phyloP scores from a whole-genome alignment of 441 rosid genomes.

The Viola pubescens region DNA sequence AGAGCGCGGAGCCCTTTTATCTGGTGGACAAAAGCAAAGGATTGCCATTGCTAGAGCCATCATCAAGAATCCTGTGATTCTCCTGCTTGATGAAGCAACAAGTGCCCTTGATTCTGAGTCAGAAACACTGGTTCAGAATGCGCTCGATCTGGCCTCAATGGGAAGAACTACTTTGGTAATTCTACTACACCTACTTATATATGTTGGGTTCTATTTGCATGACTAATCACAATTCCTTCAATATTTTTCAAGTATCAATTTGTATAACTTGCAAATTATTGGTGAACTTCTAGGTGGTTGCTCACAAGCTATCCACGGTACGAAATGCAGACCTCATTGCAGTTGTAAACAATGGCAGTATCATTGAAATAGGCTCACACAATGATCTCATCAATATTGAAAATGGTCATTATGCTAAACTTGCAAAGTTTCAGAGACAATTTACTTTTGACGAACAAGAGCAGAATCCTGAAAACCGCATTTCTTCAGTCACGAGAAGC shows the following conservation, averaged over 20 bases:
- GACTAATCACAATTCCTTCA: background rate
- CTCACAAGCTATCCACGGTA: conserved; percentile 78
- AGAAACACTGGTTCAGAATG: conserved; percentile 64
- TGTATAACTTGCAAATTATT: background rate
- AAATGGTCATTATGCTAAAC: conserved; percentile 59
- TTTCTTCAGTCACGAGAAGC: conserved; percentile 43
- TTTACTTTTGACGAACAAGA: conserved; percentile 39
- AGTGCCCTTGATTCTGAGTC: conserved; percentile 89
- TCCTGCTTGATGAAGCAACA: conserved; percentile 85
- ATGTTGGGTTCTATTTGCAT: background rate
- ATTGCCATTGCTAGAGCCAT: conserved; percentile 84
- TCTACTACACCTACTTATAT: background rate
- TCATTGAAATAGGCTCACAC: conserved; percentile 70
- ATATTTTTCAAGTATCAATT: background rate
- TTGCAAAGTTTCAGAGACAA: conserved; percentile 54
- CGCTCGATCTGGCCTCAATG: conserved; percentile 76
- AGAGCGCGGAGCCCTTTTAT: conserved; percentile 69
- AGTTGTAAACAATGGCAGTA: conserved; percentile 50
- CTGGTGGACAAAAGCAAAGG: conserved; percentile 92
- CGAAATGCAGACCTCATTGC: conserved; percentile 70
- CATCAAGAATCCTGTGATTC: conserved; percentile 70
- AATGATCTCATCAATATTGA: conserved; percentile 43
- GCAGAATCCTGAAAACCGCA: conserved; percentile 22
- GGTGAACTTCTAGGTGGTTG: conserved; percentile 51
- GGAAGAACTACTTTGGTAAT: conserved; percentile 82